A percentile compares a stretch with the other conserved stretches of the same genome.
phyloP scores from a whole-genome alignment of 176 grass and related monocot genomes.

The Cenchrus fungigraminus region DNA sequence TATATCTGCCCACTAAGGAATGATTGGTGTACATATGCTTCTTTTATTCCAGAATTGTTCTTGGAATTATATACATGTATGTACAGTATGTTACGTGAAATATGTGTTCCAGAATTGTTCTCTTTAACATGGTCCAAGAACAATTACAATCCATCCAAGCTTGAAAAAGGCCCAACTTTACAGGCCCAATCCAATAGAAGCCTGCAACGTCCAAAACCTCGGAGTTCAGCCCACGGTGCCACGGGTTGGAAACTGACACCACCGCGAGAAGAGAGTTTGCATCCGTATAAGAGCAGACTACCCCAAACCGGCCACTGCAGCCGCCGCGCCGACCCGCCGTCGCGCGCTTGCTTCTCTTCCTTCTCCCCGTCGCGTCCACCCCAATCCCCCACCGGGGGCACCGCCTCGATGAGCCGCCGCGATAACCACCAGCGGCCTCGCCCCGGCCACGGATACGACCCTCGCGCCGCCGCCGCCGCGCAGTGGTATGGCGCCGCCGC shows the following conservation, averaged over 20 bases:
- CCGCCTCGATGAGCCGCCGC: slow-evolving; percentile 36
- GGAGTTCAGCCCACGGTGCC: neutral
- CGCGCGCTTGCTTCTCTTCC: slow-evolving; percentile 6
- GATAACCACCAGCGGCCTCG: slow-evolving; percentile 20
- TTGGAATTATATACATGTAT: neutral
- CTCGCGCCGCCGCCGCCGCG: slow-evolving; percentile 10
- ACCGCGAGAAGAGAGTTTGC: too few relatives aligned
- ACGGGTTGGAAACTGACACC: neutral
- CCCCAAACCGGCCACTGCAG: slow-evolving; percentile 19
- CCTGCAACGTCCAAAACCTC: neutral
- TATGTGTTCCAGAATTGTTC: too few relatives aligned
- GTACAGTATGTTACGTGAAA: too few relatives aligned
- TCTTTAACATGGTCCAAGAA: too few relatives aligned
- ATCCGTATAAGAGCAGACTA: slow-evolving; percentile 13
- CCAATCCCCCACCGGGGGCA: neutral
- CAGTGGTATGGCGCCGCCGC: slow-evolving; percentile 38
- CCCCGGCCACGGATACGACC: slow-evolving; percentile 20
- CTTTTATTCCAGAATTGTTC: neutral
- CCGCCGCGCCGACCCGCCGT: slow-evolving; percentile 37
- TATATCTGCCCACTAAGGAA: neutral
- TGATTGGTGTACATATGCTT: too few relatives aligned
- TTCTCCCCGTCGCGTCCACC: neutral
- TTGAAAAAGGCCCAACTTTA: neutral
- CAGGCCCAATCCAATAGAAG: neutral
- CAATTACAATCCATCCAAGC: neutral